Base-by-base conservation (phyloP, 805 yeast species). In the Isabelozyma pseudorhagii region DNA sequence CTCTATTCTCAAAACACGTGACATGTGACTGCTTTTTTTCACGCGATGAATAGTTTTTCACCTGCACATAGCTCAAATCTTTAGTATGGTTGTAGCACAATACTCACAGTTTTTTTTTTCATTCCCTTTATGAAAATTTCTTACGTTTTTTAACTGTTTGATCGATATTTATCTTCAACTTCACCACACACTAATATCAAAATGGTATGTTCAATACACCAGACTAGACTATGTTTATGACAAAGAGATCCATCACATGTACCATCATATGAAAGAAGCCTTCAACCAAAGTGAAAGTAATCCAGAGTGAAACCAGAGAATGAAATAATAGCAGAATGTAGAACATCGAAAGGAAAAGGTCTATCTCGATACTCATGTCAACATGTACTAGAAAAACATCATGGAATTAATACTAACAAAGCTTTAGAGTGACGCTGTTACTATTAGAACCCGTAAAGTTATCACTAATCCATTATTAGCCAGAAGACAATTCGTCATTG, bases 401-500 rank as follows among this genome's bases (percentile, higher is more conserved):
- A 34, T 39, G 11, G 21, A 17, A 9, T 40, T 11, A 38, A 40
- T 40, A 40, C 42, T 40, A 40, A 18, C 42, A 17, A 40, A 38
- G 15, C 9, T 62, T 48, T 67, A 88, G 97, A 88, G 96, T 87
- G 99, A 94, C 96, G 92, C 98, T 77, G 92, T 94, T 81, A 94
- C 99, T 74, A 89, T 94, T 84, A 93, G 98, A 87, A 93, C 98
- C 78, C 88, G 98, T 87, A 93, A 87, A 84, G 97, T 93, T 82
- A 89, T 93, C 80, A 80, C 97, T 81, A 94, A 94, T 96, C 97
- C 98, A 76, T 88, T 94, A 77, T 88, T 94, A 80, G 92, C 90
- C 76, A 93, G 99, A 87, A 92, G 96, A 83, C 99, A 94, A 83
- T 94, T 94, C 78, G 99, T 94, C 82, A 85, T 94, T 75, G 99